These are phyloP conservation scores for Pestalotiopsis sp. DNA, from an alignment of 2,329 filamentous ascomycete genomes.

Conservation along the genomic window DNA sequence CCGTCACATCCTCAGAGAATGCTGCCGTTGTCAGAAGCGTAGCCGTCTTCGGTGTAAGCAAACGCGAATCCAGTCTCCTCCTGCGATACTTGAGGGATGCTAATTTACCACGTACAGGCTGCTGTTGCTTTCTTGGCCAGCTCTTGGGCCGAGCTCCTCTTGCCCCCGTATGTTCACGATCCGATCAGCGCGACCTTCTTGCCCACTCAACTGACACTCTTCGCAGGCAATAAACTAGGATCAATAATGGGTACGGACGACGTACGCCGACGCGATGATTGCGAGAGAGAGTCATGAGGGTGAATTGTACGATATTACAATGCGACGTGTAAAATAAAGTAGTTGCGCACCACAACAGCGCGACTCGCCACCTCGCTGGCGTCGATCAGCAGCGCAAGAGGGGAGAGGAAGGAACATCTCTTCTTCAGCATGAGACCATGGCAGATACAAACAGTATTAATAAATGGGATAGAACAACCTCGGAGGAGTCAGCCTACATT, in stretches of 20 bases:
- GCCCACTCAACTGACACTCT: not conserved
- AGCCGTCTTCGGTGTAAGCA: conserved; percentile 67
- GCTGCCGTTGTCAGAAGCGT: conserved; percentile 69
- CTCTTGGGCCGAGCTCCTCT: conserved; percentile 67
- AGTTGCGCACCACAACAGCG: not conserved
- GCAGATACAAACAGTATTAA: not conserved
- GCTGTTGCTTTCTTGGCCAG: conserved; percentile 70
- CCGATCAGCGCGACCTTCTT: not conserved
- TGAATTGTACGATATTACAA: not conserved
- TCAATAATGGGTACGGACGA: not conserved
- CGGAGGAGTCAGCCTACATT: not conserved
- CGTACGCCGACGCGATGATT: not conserved
- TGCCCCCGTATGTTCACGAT: conserved; percentile 59
- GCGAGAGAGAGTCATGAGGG: not conserved
- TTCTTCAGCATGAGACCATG: not conserved
- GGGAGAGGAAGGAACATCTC: not conserved
- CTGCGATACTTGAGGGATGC: not conserved
- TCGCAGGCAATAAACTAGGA: not conserved
- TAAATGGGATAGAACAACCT: not conserved
- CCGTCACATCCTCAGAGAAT: conserved; percentile 69
- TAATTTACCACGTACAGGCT: conserved; percentile 43
- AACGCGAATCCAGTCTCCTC: not conserved
- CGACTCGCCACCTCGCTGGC: not conserved
- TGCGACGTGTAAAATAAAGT: not conserved
- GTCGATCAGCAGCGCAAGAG: not conserved